Base-by-base conservation (phyloP, 331 rosid species). In the Pyrus hybrid region DNA sequence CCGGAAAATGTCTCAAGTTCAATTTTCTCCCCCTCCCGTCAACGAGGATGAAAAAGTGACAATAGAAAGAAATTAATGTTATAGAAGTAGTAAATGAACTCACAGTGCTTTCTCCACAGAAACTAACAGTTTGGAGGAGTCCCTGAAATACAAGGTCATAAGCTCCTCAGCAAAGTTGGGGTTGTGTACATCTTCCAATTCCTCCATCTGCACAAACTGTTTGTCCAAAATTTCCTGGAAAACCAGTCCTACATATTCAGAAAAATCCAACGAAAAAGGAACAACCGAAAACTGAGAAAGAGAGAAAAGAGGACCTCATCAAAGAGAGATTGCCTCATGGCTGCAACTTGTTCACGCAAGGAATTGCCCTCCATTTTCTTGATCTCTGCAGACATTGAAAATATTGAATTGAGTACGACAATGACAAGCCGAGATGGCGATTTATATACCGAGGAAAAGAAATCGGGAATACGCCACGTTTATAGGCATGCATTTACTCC, bases 151-250 rank as follows among this genome's bases (percentile, higher is more conserved):
- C 66, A 81, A 17, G 57, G 66, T 14, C 70, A 79, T 77, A 2
- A 85, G 56, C 23, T 87, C 89, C 71, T 72, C 76, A 20, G 78
- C 77, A 47, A 83, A 83, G 77, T 75, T 33, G 60, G 89, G 86
- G 75, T 85, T 82, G 14, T 60, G 76, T 28, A 69, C 73, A n/a
- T 83, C 89, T 73, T 79, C 78, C 86, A 81, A 62, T 23, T 13
- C 3, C 68, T 87, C 91, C 61, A 87, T 16, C 56, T 64, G 69
- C 57, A 18, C 49, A 49, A 65, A 87, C 23, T 76, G 75, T 3
- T 5, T 4, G 60, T 54, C 54, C 56, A 80, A 74, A 68, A 78
- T 45, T 70, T 73, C 82, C 86, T 85, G 33, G 72, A 80, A 45
- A 9, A 58, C 54, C 11, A 10, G 65, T 5, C 29, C 32, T 47